Evolutionary conservation across 202 grass and related monocot species (phyloP).

Genomic region (Panicum virgatum): DNA sequence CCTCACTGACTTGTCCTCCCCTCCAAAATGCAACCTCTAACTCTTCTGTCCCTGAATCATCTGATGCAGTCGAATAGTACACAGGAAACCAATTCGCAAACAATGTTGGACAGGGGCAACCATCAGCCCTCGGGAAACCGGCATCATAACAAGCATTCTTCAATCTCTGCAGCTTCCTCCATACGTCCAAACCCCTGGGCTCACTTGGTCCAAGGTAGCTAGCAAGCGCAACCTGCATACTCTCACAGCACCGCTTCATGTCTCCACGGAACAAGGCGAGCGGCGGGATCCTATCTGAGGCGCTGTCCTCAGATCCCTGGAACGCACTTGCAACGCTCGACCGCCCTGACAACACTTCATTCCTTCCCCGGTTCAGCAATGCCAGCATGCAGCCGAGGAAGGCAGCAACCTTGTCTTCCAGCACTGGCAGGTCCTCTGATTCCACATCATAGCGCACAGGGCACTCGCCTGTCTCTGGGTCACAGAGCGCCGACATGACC

Average conservation of each 20-base stretch:
- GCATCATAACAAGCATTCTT: conserved; percentile 90
- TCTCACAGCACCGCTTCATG: conserved; percentile 94
- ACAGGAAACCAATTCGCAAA: conserved; percentile 96
- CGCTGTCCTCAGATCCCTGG: conserved; percentile 49
- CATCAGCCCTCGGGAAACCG: conserved; percentile 78
- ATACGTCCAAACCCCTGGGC: conserved; percentile 53
- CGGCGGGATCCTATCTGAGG: conserved; percentile 70
- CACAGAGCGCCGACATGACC: conserved; percentile 88
- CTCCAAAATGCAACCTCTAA: conserved; percentile 91
- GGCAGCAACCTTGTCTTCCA: conserved; percentile 90
- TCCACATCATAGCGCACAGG: conserved; percentile 64
- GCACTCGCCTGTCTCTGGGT: conserved; percentile 90
- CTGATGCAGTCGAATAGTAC: conserved; percentile 49
- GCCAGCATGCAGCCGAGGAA: conserved; percentile 90
- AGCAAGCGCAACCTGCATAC: conserved; percentile 80
- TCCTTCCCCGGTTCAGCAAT: conserved; percentile 66
- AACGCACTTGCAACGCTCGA: conserved; percentile 43
- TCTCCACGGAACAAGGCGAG: conserved; percentile 86
- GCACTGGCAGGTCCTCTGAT: conserved; percentile 63
- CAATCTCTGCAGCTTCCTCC: conserved; percentile 83
- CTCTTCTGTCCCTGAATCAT: conserved; percentile 62
- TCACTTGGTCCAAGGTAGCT: conserved; percentile 59
- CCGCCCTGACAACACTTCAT: conserved; percentile 78
- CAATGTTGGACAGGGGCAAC: conserved; percentile 76
- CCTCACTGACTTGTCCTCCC: conserved; percentile 88